Conservation (phyloP, 2,329 filamentous ascomycete genomes). For the Colletotrichum simmondsii region DNA sequence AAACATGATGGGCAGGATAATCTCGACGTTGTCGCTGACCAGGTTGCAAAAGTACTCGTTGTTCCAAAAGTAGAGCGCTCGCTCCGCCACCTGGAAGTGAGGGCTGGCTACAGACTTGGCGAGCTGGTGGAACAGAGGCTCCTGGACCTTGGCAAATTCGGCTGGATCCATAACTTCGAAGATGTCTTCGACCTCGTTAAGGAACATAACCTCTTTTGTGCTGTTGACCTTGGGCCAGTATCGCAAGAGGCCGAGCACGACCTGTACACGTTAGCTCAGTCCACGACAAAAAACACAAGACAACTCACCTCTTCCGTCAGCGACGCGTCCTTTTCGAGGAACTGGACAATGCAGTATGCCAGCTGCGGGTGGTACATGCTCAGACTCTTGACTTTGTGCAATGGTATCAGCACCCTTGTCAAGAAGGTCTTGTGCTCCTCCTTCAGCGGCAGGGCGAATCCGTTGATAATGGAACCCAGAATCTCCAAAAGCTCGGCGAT, state of each 20-base stretch:
- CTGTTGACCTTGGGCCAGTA: slow-evolving; percentile 99
- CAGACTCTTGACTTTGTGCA: slow-evolving; percentile 98
- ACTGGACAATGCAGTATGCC: slow-evolving; percentile 98
- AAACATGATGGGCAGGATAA: slow-evolving; percentile 99
- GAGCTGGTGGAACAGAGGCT: slow-evolving; percentile 95
- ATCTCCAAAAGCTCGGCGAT: slow-evolving; percentile 98
- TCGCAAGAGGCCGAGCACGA: slow-evolving; percentile 91
- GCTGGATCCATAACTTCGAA: slow-evolving; percentile 99
- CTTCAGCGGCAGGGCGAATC: slow-evolving; percentile 94
- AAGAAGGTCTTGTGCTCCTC: slow-evolving; percentile 99
- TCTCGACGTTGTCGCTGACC: slow-evolving; percentile 98
- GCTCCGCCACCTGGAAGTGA: slow-evolving; percentile 98
- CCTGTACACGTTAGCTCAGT: slow-evolving; percentile 59
- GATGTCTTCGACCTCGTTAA: slow-evolving; percentile 99
- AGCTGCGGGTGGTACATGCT: slow-evolving; percentile 99
- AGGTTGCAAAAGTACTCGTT: slow-evolving; percentile 99
- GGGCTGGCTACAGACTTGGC: slow-evolving; percentile 98
- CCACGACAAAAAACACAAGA: slow-evolving; percentile 27
- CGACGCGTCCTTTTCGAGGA: slow-evolving; percentile 96
- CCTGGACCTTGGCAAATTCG: slow-evolving; percentile 98
- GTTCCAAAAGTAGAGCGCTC: slow-evolving; percentile 99
- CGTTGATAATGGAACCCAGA: slow-evolving; percentile 98
- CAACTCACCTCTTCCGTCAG: slow-evolving; percentile 89
- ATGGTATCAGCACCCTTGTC: slow-evolving; percentile 88
- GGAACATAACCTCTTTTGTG: slow-evolving; percentile 99